Conservation (phyloP, 371 early-diverging fungal species). For the Mucor piriformis region DNA sequence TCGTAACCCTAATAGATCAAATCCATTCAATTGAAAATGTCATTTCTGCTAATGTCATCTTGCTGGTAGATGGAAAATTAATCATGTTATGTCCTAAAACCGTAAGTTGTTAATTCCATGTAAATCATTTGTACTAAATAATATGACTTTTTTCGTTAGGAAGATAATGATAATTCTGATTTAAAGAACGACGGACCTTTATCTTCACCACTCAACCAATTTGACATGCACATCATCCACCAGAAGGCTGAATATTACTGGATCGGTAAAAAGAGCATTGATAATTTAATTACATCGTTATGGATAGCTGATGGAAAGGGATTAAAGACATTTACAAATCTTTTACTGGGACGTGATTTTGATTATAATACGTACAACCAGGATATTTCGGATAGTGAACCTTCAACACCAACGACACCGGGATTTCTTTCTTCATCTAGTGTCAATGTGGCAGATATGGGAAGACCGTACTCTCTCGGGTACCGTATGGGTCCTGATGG, state of each 20-base stretch:
- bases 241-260: constrained; percentile 77
- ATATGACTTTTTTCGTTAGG: constrained; percentile 15
- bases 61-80: constrained; percentile 55
- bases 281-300: constrained; percentile 64
- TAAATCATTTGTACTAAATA: not conserved
- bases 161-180: constrained; percentile 37
- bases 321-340: constrained; percentile 59
- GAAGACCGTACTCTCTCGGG: constrained; percentile 44
- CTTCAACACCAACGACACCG: constrained; percentile 44
- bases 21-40: constrained; percentile 37
- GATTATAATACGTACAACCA: constrained; percentile 30
- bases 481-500: constrained; percentile 36
- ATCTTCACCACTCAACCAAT: constrained; percentile 28
- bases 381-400: constrained; percentile 36
- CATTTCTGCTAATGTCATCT: constrained; percentile 45
- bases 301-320: constrained; percentile 77
- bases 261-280: constrained; percentile 61
- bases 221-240: constrained; percentile 62
- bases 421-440: constrained; percentile 24
- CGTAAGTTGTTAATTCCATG: constrained; percentile 17
- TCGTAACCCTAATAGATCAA: no score
- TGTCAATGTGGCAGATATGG: constrained; percentile 18
- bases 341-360: constrained; percentile 42
- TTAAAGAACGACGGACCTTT: not conserved
- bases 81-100: constrained; percentile 49